These are phyloP conservation scores for Alternaria triticina DNA, from an alignment of 2,329 filamentous ascomycete species.

Conservation along the genomic window DNA sequence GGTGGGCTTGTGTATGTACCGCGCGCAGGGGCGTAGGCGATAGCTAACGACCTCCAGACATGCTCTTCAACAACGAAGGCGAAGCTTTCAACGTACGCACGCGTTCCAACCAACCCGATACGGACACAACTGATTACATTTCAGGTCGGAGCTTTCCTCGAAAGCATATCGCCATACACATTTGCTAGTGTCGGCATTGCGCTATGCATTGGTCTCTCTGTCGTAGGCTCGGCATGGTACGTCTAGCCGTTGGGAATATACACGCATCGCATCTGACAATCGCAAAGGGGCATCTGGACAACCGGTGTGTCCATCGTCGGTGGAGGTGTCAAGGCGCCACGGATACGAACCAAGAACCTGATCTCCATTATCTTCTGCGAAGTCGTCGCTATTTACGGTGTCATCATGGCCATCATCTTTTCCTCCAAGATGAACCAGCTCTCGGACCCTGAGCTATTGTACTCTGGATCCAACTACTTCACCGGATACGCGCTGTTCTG, in stretches of 20 bases:
- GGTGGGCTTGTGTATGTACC: conserved; percentile 76
- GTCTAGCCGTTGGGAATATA: conserved; percentile 25
- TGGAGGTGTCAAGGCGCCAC: conserved; percentile 92
- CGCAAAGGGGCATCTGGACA: conserved; percentile 91
- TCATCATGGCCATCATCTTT: conserved; percentile 99
- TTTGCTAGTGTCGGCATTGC: conserved; percentile 92
- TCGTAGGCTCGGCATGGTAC: conserved; percentile 97
- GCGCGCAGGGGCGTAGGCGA: conserved; percentile 25
- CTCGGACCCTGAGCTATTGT: conserved; percentile 68
- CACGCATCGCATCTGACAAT: conserved; percentile 18
- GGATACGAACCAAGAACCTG: conserved; percentile 98
- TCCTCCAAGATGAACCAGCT: conserved; percentile 81
- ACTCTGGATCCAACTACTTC: conserved; percentile 83
- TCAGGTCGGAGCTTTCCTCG: conserved; percentile 90
- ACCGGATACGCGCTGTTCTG: conserved; percentile 96
- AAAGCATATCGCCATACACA: conserved; percentile 89
- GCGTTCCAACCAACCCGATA: conserved; percentile 30
- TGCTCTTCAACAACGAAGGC: conserved; percentile 97
- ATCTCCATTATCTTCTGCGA: conserved; percentile 99
- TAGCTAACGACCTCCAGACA: conserved; percentile 67
- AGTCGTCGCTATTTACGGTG: conserved; percentile 99
- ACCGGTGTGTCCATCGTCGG: conserved; percentile 97
- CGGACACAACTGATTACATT: conserved; percentile 12
- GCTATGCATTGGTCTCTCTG: conserved; percentile 93
- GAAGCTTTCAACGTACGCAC: conserved; percentile 89